Conservation (phyloP, 768 basidiomycete genomes). For the Suillus americanus region DNA sequence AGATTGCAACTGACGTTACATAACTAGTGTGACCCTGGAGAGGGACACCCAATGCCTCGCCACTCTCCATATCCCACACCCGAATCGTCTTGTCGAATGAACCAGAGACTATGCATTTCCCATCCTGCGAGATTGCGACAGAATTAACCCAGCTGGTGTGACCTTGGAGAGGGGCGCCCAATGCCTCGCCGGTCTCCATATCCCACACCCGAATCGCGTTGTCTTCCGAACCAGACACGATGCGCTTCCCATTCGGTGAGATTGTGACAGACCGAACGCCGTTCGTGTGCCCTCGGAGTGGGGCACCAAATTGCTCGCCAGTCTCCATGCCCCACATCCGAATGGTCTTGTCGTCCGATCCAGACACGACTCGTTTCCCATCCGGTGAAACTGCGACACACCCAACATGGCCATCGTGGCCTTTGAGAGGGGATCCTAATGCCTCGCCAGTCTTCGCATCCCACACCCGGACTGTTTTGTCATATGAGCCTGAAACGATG, state of each 20-base stretch:
- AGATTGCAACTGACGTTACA: not conserved
- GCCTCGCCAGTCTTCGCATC: conserved; percentile 13
- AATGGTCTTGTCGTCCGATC: not conserved
- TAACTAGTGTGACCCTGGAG: not conserved
- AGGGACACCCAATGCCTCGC: not conserved
- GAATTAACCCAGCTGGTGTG: conserved; percentile 2
- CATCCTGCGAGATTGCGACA: conserved; percentile 12
- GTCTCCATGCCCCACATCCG: conserved; percentile 14
- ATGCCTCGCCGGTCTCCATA: not conserved
- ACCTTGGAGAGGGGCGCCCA: not conserved
- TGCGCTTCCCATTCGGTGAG: not conserved
- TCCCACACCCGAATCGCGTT: conserved; percentile 3
- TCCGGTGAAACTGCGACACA: conserved; percentile 5
- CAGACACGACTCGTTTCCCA: not conserved
- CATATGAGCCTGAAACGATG: conserved; percentile 21
- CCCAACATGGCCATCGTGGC: not conserved
- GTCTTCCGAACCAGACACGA: conserved; percentile 5
- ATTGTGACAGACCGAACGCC: not conserved
- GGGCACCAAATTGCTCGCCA: not conserved
- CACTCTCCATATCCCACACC: conserved; percentile 14
- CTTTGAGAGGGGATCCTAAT: conserved; percentile 15
- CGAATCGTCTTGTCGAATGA: not conserved
- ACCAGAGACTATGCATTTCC: not conserved
- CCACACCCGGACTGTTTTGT: not conserved
- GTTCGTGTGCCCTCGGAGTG: not conserved